Base-by-base conservation (phyloP, 768 basidiomycete genomes). In the Mycena vulgaris region DNA sequence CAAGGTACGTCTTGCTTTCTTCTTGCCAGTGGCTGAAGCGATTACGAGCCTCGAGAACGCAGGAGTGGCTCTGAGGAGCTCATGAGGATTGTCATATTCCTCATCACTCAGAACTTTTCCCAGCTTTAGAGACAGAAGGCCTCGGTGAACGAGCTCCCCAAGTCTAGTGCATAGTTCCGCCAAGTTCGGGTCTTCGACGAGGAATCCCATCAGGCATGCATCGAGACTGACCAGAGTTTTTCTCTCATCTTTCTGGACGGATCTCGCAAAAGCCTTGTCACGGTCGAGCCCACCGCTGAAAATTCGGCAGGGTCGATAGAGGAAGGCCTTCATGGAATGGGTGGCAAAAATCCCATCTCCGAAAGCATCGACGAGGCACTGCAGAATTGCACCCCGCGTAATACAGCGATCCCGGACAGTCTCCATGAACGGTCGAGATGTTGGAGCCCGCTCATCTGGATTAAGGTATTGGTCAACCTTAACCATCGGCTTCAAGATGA, bases 311-410 rank as follows among this genome's bases (percentile, higher is more conserved):
- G n/a, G n/a, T n/a, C n/a, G n/a, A n/a, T n/a, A n/a, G n/a, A 60
- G 17, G 16, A 59, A 67, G 8, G 3, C 17, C 14, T 59, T 37
- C 47, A 67, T 59, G 2, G 19, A 8, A 3, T 9, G 2, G 3
- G 47, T 21, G 1, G 55, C 56, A 67, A n/a, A 67, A 0, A 67
- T 2, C 5, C 66, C 66, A 45, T 67, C 66, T 17, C 66, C 66
- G 11, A 67, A 53, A 2, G 13, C 27, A 11, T 59, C 66, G 17
- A 49, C 57, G 11, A 67, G 19, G 30, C 57, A 30, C 25, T 59
- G 66, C 28, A 67, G n/a, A 27, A 67, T 47, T 0, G 49, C 66
- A 7, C 66, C 66, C 2, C 66, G 53, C 0, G 56, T 52, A 10
- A 67, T 67, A 11, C 56, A 66, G 0, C 55, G 64, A 21, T 66